These are phyloP conservation scores for Trametes polyzona DNA, from an alignment of 1,284 basidiomycete genomes.

Conservation along the genomic window DNA sequence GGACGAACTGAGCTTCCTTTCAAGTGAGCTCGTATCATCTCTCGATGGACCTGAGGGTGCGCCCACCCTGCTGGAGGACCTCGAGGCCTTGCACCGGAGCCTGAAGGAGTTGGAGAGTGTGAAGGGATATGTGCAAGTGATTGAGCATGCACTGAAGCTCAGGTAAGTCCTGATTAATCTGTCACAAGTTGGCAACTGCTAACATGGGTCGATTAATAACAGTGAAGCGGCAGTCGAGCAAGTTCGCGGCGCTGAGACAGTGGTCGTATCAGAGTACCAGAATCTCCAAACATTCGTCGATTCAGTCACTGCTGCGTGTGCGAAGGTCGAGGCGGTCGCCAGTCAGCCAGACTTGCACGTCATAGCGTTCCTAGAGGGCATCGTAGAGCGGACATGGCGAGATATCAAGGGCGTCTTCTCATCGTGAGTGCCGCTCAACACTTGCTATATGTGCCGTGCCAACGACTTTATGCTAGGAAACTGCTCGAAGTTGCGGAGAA, in stretches of 20 bases:
- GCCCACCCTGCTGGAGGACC: constrained; percentile 76
- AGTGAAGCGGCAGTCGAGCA: constrained; percentile 64
- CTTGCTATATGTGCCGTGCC: not conserved
- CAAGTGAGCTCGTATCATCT: constrained; percentile 66
- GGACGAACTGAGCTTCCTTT: constrained; percentile 74
- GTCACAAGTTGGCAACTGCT: not conserved
- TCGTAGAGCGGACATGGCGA: constrained; percentile 73
- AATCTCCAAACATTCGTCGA: constrained; percentile 63
- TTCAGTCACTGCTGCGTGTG: constrained; percentile 47
- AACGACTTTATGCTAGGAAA: constrained; percentile 44
- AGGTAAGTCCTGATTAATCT: constrained; percentile 57
- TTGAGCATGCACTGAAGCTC: constrained; percentile 71
- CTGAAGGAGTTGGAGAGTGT: constrained; percentile 78
- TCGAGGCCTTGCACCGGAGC: constrained; percentile 74
- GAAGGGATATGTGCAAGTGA: constrained; percentile 73
- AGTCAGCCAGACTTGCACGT: constrained; percentile 56
- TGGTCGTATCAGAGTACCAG: constrained; percentile 61
- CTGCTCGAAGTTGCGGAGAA: constrained; percentile 70
- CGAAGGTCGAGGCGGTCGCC: constrained; percentile 49
- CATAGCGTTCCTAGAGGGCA: constrained; percentile 56
- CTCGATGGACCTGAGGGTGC: constrained; percentile 48
- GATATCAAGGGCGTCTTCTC: constrained; percentile 70
- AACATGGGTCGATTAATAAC: not conserved
- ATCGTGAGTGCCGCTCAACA: constrained; percentile 47
- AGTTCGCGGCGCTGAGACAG: constrained; percentile 42